Conservation (phyloP, 2,329 filamentous ascomycete genomes). For the Lecanosticta acicola region DNA sequence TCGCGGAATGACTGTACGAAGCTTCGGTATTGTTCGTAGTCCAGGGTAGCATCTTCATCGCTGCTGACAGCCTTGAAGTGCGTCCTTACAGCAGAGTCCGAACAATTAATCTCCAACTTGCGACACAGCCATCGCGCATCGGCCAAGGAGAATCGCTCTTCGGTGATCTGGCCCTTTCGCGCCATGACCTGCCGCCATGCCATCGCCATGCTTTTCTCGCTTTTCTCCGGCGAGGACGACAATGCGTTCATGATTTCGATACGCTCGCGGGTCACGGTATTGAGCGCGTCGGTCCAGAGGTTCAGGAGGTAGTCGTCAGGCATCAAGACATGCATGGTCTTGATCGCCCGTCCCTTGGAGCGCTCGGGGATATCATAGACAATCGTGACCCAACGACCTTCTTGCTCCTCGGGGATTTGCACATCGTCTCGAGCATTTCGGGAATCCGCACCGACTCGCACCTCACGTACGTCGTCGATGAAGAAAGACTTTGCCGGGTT, state of each 20-base stretch:
- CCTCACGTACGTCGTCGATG: conserved; percentile 91
- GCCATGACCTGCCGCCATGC: conserved; percentile 77
- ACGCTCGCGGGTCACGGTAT: conserved; percentile 76
- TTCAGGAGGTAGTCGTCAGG: conserved; percentile 65
- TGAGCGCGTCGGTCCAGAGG: conserved; percentile 77
- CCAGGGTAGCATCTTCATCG: conserved; percentile 59
- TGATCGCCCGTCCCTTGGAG: conserved; percentile 62
- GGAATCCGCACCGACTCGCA: conserved; percentile 75
- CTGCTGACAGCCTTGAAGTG: conserved; percentile 70
- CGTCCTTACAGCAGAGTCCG: conserved; percentile 63
- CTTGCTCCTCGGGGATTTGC: conserved; percentile 60
- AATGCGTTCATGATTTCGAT: conserved; percentile 87
- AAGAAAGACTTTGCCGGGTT: conserved; percentile 80
- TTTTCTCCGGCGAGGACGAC: conserved; percentile 68
- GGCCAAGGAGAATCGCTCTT: conserved; percentile 68
- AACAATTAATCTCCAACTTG: conserved; percentile 86
- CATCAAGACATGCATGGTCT: conserved; percentile 83
- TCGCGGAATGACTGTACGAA: conserved; percentile 81
- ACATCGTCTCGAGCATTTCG: conserved; percentile 85
- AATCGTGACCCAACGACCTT: conserved; percentile 80
- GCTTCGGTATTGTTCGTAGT: conserved; percentile 73
- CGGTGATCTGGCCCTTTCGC: conserved; percentile 55
- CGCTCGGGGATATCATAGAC: conserved; percentile 75
- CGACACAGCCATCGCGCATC: conserved; percentile 80
- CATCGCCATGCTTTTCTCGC: conserved; percentile 62